Percentiles rank a stretch among this genome's conserved stretches.
Evolutionary conservation across 495 filamentous ascomycete species (phyloP).

Genomic region (Parachaetomium inaequale): DNA sequence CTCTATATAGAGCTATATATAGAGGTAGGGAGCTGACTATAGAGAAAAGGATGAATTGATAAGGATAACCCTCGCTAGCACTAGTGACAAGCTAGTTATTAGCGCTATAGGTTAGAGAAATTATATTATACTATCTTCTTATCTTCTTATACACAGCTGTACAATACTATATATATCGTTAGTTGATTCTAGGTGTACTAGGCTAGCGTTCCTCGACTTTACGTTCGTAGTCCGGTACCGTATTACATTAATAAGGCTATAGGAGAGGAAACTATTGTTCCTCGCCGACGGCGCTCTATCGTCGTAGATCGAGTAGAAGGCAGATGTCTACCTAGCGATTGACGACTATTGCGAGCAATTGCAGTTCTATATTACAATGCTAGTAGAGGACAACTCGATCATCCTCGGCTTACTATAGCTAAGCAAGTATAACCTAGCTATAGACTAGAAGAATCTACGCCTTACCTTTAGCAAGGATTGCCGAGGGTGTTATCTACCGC

Average conservation of each 20-base stretch:
- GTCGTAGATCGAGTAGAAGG: background rate
- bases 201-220: background rate
- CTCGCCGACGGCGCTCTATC: too few relatives aligned
- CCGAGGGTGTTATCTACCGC: too few relatives aligned
- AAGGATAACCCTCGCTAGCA: too few relatives aligned
- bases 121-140: too few relatives aligned
- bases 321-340: background rate
- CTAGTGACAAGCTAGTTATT: background rate
- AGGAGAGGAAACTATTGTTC: too few relatives aligned
- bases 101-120: background rate
- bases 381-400: background rate
- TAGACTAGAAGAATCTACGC: too few relatives aligned
- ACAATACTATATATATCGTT: background rate
- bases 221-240: background rate
- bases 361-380: background rate
- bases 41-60: too few relatives aligned
- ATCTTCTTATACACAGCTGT: too few relatives aligned
- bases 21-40: too few relatives aligned
- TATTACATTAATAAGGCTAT: too few relatives aligned
- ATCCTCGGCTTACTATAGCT: background rate
- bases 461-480: too few relatives aligned
- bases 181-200: background rate
- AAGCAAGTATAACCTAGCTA: background rate
- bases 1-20: background rate
- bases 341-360: background rate